phyloP scores from a whole-genome alignment of 768 basidiomycete genomes.

The Exsudoporus frostii region DNA sequence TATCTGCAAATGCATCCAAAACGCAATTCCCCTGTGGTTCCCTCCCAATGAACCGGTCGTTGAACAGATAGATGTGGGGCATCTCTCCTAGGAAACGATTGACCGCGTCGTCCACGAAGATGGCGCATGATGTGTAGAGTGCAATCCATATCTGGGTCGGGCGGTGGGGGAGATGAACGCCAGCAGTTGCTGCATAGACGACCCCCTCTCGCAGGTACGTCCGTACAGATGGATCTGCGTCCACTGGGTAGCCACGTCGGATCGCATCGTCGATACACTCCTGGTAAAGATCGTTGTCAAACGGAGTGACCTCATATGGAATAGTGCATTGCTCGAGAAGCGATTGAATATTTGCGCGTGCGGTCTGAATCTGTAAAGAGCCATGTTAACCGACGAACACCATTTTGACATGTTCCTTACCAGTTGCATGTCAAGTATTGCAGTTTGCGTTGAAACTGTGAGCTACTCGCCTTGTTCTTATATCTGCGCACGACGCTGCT shows the following conservation, averaged over 20 bases:
- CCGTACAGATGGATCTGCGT: constrained; percentile 18
- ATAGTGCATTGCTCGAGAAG: constrained; percentile 18
- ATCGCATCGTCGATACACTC: constrained; percentile 23
- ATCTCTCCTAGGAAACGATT: constrained; percentile 20
- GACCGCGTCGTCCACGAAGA: constrained; percentile 37
- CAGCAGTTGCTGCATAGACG: constrained; percentile 24
- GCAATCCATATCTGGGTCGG: constrained; percentile 30
- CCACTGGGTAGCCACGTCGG: constrained; percentile 26
- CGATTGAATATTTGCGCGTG: constrained; percentile 12
- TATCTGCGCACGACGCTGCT: background rate
- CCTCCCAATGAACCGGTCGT: constrained; percentile 28
- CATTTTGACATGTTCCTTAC: background rate
- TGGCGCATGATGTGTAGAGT: constrained; percentile 38
- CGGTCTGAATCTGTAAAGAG: constrained; percentile 5
- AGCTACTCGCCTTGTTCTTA: background rate
- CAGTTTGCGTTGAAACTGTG: background rate
- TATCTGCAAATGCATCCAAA: constrained; percentile 34
- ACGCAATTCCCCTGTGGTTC: constrained; percentile 29
- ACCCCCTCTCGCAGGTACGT: constrained; percentile 34
- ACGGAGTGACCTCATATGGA: constrained; percentile 7
- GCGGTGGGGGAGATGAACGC: constrained; percentile 27
- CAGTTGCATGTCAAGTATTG: constrained; percentile 8
- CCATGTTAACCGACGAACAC: background rate
- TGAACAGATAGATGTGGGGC: constrained; percentile 32
- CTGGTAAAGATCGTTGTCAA: constrained; percentile 17